Evolutionary conservation across 257 asterid species (phyloP), one percentile per base, ranked within the genome.

Genomic region (Ilex asprella): DNA sequence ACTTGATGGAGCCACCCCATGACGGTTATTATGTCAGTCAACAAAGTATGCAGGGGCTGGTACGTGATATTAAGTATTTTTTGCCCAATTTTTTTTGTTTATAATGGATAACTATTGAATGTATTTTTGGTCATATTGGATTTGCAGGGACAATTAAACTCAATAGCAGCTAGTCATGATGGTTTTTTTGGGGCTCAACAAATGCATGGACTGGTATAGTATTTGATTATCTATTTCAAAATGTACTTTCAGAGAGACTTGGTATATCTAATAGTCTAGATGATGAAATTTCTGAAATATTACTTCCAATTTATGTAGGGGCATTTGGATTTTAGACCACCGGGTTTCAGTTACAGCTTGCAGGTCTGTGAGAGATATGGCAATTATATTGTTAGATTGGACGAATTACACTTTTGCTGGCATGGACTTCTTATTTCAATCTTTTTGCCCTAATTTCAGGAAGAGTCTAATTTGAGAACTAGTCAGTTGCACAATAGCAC

Each of bases 1-100:
- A 92, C 75, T 75, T 92, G 85, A 92, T 89, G 99, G 99, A 92
- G 80, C 95, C 93, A 39, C 97, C 97, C 29, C 86, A 84, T 53
- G 97, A 89, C 59, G 82, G 83, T 66, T 89, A 85, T 75, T 86
- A 82, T 74, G 93, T 84, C 31, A 66, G 85, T 76, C 95, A 85
- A 70, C 95, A 65, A 69, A 71, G 76, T 46, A 85, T 89, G 84
- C 96, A 75, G 64, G 94, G 95, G 64, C 78, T 89, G 96, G 99
- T 92, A 82, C 12, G 82, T 68, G 62, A 31, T 63, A 21, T 41
- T 21, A 21, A 21, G 27, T 21, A 21, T 21, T 21, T 21, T 21
- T 21, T 21, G 27, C 27, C 27, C 27, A 21, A 21, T 21, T 21
- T 21, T 21, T 21, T 21, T 21, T 21, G 27, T 21, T 21, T 21